A percentile compares a stretch with the other conserved stretches of the same genome.
Evolutionary conservation across 345 rosid species (phyloP).

Genomic region (Geranium brycei): DNA sequence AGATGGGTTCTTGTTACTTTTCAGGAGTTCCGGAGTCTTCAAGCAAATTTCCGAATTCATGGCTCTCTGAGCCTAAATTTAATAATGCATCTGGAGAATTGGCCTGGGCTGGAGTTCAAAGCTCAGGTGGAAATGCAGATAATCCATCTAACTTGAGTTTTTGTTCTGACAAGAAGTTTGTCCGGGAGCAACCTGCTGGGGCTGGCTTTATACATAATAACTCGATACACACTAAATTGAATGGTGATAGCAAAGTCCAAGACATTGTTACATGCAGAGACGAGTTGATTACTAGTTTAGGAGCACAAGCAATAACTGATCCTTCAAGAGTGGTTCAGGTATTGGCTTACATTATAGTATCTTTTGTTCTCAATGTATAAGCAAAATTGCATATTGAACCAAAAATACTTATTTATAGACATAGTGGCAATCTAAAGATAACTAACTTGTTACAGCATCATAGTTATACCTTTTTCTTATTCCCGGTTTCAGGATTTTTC

Average conservation of each 20-base stretch:
- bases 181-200: slow-evolving; percentile 16
- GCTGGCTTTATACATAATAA: slow-evolving; percentile 20
- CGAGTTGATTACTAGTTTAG: slow-evolving; percentile 12
- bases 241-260: slow-evolving; percentile 9
- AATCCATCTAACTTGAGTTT: slow-evolving; percentile 10
- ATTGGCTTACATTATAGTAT: slow-evolving; percentile 1
- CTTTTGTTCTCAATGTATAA: not conserved
- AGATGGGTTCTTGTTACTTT: slow-evolving; percentile 7
- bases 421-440: not conserved
- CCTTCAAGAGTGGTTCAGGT: slow-evolving; percentile 19
- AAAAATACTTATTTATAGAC: too few relatives aligned
- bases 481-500: slow-evolving; percentile 13
- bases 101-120: slow-evolving; percentile 19
- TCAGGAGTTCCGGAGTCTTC: slow-evolving; percentile 24
- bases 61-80: slow-evolving; percentile 20
- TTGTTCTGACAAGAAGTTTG: slow-evolving; percentile 12
- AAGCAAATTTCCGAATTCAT: slow-evolving; percentile 14
- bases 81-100: slow-evolving; percentile 15
- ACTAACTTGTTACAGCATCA: slow-evolving; percentile 9
- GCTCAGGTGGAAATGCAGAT: slow-evolving; percentile 12
- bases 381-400: not conserved
- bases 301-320: slow-evolving; percentile 12
- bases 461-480: slow-evolving; percentile 13
- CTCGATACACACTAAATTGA: slow-evolving; percentile 21
- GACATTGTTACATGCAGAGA: slow-evolving; percentile 13